phyloP scores from a whole-genome alignment of 2,329 filamentous ascomycete genomes.

The Tympanopsis confertula region DNA sequence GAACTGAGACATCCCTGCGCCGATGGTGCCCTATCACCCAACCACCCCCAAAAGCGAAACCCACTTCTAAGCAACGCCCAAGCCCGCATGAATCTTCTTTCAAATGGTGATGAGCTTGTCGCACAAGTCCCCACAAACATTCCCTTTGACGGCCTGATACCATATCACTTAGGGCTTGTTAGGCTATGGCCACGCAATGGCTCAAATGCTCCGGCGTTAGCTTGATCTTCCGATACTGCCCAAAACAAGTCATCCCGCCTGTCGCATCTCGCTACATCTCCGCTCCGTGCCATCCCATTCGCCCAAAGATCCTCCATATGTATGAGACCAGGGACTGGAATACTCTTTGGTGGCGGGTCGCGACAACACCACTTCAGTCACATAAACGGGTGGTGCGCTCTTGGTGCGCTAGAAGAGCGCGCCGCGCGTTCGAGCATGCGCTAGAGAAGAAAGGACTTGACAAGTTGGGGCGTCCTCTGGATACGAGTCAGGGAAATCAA shows the following conservation, averaged over 20 bases:
- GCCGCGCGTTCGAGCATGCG: conserved; percentile 1
- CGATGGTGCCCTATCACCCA: too few species aligned
- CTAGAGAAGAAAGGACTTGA: conserved; percentile 4
- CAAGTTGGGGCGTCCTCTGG: conserved; percentile 4
- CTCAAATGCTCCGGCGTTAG: too few species aligned
- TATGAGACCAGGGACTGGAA: neutral
- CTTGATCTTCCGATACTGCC: neutral
- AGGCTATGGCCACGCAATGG: too few species aligned
- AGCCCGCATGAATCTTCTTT: too few species aligned
- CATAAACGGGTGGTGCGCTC: conserved; percentile 2
- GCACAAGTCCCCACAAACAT: too few species aligned
- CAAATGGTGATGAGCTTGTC: too few species aligned
- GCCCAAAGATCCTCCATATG: conserved; percentile 7
- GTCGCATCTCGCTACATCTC: neutral
- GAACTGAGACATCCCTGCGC: too few species aligned
- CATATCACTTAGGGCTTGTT: too few species aligned
- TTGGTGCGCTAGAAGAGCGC: conserved; percentile 1
- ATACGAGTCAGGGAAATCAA: neutral
- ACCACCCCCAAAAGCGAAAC: too few species aligned
- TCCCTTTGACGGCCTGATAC: too few species aligned
- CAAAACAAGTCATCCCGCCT: neutral
- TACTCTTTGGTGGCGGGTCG: neutral
- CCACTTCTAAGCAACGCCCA: too few species aligned
- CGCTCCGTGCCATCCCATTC: neutral
- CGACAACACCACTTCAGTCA: conserved; percentile 1